A percentile compares a stretch with the other conserved stretches of the same genome.
Evolutionary conservation across 1,284 basidiomycete genomes (phyloP).

Genomic region (Boletellus deceptivus): DNA sequence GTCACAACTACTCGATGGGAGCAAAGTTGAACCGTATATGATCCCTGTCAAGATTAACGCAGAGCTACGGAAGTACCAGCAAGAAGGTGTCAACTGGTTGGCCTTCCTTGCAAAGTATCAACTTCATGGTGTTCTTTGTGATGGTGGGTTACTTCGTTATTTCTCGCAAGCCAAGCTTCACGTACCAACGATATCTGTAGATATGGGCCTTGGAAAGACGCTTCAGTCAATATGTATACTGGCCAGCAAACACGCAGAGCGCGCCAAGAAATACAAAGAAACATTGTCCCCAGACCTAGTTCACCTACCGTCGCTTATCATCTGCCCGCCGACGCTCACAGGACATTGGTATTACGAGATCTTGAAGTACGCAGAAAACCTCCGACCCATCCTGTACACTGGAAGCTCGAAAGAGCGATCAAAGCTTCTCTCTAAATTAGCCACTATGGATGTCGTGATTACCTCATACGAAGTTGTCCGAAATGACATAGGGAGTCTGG

Average conservation of each 20-base stretch:
- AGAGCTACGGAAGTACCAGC: constrained; percentile 95
- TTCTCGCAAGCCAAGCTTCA: neutral
- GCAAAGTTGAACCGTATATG: constrained; percentile 89
- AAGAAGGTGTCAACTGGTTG: constrained; percentile 98
- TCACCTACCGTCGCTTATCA: constrained; percentile 90
- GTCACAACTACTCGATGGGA: constrained; percentile 90
- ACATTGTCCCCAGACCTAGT: constrained; percentile 76
- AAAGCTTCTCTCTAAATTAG: constrained; percentile 63
- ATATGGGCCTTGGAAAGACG: constrained; percentile 99
- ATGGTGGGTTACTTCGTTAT: constrained; percentile 58
- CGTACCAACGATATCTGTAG: constrained; percentile 40
- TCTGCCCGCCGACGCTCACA: constrained; percentile 96
- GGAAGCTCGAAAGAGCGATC: constrained; percentile 89
- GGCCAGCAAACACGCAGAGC: constrained; percentile 91
- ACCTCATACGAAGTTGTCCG: constrained; percentile 98
- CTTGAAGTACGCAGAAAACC: constrained; percentile 85
- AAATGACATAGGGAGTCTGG: constrained; percentile 85
- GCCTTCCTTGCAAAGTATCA: constrained; percentile 98
- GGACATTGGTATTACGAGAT: constrained; percentile 99
- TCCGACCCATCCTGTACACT: constrained; percentile 86
- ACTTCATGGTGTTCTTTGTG: constrained; percentile 96
- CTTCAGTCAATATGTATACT: constrained; percentile 98
- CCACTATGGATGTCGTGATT: constrained; percentile 84
- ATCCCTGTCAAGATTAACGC: constrained; percentile 91
- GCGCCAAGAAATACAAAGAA: constrained; percentile 66